Base-by-base conservation (phyloP, 306 rosid genomes). In the Begonia fuchsioides region DNA sequence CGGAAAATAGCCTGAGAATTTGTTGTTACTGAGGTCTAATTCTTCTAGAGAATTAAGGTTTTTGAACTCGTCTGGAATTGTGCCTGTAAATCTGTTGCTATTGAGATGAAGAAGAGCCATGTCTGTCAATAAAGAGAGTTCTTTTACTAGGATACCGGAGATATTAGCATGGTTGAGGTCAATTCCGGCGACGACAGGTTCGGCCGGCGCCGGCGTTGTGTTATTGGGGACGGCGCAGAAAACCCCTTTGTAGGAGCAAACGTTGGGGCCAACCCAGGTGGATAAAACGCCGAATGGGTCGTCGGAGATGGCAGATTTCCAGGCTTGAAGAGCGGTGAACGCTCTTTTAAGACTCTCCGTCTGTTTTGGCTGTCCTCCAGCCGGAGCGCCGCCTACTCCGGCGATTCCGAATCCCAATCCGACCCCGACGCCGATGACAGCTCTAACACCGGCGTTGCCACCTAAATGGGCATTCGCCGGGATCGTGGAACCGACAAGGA, bases 101-200 rank as follows among this genome's bases (percentile, higher is more conserved):
- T 41, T 41, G 14, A 41, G 45, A 41, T 41, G 45, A 41, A 41
- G 45, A 41, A 41, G 45, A 41, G 14, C 75, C 69, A 85, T 65
- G 39, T 79, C 94, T 12, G 68, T 60, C 67, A 90, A 93, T 7
- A 75, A 61, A 51, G 87, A 81, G 46, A 90, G 77, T 48, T 90
- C 92, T 19, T 73, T 73, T 16, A 90, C 93, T 1, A 90, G 84
- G 43, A 63, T 71, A 51, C 98, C 98, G 68, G 62, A 44, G 46
- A 90, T 92, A 68, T 82, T 75, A 45, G 92, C 98, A 61, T 90
- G 95, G 68, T 90, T 90, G 64, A 90, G 95, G 78, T 90, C 95
- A 70, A 85, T 85, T 50, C 87, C 95, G 12, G 77, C 92, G 13
- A 90, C 79, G 43, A 76, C 5, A 8, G 35, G 35, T 26, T 8